Percentiles rank a stretch among this genome's conserved stretches.
Evolutionary conservation across 495 filamentous ascomycete genomes (phyloP).

Genomic region (Aspergillus biplanus): DNA sequence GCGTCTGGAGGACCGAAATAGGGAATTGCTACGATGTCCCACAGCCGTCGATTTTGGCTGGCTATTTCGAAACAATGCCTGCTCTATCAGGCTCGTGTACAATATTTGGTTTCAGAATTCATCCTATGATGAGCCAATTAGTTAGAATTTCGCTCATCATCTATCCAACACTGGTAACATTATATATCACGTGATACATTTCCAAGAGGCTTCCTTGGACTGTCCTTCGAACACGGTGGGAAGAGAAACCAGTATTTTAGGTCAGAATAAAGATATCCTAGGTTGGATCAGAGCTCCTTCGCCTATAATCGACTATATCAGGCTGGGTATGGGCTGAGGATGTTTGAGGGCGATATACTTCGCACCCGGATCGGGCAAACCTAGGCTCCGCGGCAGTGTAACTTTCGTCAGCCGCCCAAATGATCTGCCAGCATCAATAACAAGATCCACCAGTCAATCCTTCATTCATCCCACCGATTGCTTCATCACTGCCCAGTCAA

Average conservation of each 20-base stretch:
- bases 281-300: too few relatives aligned
- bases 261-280: too few relatives aligned
- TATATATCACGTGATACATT: not conserved
- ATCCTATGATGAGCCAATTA: not conserved
- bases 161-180: too few relatives aligned
- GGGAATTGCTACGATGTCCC: not conserved
- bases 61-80: not conserved
- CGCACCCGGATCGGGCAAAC: constrained; percentile 19
- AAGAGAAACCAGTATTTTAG: too few relatives aligned
- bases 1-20: not conserved
- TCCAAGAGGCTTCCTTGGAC: too few relatives aligned
- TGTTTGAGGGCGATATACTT: not conserved
- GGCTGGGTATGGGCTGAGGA: too few relatives aligned
- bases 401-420: constrained; percentile 22
- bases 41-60: not conserved
- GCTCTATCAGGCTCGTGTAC: not conserved
- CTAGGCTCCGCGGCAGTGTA: constrained; percentile 13
- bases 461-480: constrained; percentile 4
- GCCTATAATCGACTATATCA: too few relatives aligned
- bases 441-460: not conserved
- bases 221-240: too few relatives aligned
- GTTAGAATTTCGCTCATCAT: too few relatives aligned
- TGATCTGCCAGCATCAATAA: constrained; percentile 12
- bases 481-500: constrained; percentile 26
- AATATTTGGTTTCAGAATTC: not conserved